Evolutionary conservation across 768 basidiomycete genomes (phyloP).

Genomic region (Termitomyces titanicus): DNA sequence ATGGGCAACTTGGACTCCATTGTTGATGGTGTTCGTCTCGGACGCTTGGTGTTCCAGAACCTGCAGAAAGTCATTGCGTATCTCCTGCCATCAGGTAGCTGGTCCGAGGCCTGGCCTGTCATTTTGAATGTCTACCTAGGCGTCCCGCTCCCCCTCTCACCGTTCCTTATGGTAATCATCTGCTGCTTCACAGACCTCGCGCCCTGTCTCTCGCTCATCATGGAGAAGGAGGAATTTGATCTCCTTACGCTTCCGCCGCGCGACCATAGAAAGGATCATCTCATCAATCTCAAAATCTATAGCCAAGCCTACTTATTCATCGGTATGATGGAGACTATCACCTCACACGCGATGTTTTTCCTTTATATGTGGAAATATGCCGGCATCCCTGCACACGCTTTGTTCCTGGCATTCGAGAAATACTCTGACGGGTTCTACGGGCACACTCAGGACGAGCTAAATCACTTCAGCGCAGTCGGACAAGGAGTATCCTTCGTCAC

Average conservation of each 20-base stretch:
- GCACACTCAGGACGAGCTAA: not conserved
- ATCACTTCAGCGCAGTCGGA: not conserved
- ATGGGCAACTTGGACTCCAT: not conserved
- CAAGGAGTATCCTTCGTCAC: not conserved
- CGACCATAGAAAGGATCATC: not conserved
- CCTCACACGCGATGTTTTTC: not conserved
- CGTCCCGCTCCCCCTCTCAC: not conserved
- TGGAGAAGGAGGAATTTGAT: not conserved
- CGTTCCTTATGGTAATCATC: not conserved
- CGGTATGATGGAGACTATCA: not conserved
- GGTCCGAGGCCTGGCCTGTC: not conserved
- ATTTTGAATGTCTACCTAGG: not conserved
- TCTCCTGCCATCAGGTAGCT: not conserved
- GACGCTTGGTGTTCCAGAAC: not conserved
- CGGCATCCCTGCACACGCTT: not conserved
- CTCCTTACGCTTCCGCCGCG: not conserved
- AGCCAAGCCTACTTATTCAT: not conserved
- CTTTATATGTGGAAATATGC: constrained; percentile 2
- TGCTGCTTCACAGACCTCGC: not conserved
- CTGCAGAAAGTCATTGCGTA: not conserved
- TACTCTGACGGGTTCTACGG: not conserved
- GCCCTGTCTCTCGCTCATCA: not conserved
- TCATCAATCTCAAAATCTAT: not conserved
- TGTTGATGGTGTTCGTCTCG: not conserved
- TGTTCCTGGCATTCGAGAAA: not conserved